Evolutionary conservation across 192 early-diverging fungal genomes (phyloP).

Genomic region (Podila horticola): DNA sequence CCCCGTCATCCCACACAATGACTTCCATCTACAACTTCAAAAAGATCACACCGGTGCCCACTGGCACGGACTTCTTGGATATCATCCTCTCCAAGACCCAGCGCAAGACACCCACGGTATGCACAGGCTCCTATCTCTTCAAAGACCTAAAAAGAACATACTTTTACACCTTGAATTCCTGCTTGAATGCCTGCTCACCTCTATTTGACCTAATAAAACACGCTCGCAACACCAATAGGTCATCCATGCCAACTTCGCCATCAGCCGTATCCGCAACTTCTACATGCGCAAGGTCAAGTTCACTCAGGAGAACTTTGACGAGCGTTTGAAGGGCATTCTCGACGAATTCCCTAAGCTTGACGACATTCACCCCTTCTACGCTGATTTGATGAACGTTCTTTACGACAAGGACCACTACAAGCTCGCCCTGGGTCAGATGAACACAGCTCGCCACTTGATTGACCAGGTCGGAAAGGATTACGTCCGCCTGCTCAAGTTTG

Average conservation of each 20-base stretch:
- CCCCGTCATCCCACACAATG: constrained; percentile 3
- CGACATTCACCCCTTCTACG: constrained; percentile 99
- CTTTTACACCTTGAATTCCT: neutral
- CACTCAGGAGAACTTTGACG: constrained; percentile 96
- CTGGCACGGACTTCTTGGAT: constrained; percentile 94
- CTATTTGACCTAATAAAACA: neutral
- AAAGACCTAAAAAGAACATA: neutral
- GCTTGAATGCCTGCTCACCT: neutral
- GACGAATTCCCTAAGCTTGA: constrained; percentile 98
- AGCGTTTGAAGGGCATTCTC: constrained; percentile 93
- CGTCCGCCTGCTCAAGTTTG: constrained; percentile 96
- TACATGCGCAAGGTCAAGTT: constrained; percentile 99
- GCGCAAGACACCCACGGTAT: constrained; percentile 95
- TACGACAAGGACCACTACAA: constrained; percentile 99
- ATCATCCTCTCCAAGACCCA: constrained; percentile 98
- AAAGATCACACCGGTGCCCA: constrained; percentile 94
- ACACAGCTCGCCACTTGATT: constrained; percentile 97
- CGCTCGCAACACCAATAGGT: constrained; percentile 28
- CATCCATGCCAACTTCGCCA: constrained; percentile 96
- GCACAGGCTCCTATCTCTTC: no score
- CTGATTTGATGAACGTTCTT: constrained; percentile 99
- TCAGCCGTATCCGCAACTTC: constrained; percentile 95
- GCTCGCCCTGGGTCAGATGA: constrained; percentile 97
- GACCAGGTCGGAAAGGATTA: constrained; percentile 99
- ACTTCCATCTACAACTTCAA: constrained; percentile 94